phyloP scores from a whole-genome alignment of 805 yeast species.

The Candida endomychidarum region DNA sequence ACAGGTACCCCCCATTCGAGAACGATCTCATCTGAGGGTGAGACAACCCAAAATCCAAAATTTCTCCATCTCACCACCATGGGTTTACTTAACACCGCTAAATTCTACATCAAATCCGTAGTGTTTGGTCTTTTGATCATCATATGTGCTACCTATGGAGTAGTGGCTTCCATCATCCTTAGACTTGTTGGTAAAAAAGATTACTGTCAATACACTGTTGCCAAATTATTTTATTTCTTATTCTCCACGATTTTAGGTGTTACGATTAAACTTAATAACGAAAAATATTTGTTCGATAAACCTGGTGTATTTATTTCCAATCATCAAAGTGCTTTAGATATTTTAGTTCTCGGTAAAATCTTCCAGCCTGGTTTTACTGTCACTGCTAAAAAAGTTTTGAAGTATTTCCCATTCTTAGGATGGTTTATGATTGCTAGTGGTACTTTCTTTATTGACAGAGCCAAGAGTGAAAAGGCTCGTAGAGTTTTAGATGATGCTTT shows the following conservation, averaged over 20 bases:
- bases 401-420: constrained; percentile 86
- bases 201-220: constrained; percentile 86
- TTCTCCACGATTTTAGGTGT: constrained; percentile 67
- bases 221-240: constrained; percentile 69
- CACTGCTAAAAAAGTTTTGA: constrained; percentile 84
- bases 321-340: constrained; percentile 90
- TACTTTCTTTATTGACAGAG: constrained; percentile 86
- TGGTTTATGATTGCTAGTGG: constrained; percentile 96
- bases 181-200: constrained; percentile 71
- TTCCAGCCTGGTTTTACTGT: constrained; percentile 90
- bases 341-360: constrained; percentile 73
- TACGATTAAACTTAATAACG: constrained; percentile 66
- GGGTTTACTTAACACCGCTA: constrained; percentile 9
- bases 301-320: constrained; percentile 85
- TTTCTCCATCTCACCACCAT: neutral
- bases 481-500: constrained; percentile 72
- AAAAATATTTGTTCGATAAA: constrained; percentile 46
- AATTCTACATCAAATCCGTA: constrained; percentile 54
- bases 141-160: constrained; percentile 72
- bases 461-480: constrained; percentile 72
- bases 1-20: neutral
- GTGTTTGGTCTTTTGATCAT: constrained; percentile 54
- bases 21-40: too few relatives aligned
- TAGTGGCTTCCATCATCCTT: constrained; percentile 66
- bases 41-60: constrained; percentile 4